Evolutionary conservation across 192 early-diverging fungal genomes (phyloP), one percentile per base, ranked within the genome.

Genomic region (Diversispora eburnea): DNA sequence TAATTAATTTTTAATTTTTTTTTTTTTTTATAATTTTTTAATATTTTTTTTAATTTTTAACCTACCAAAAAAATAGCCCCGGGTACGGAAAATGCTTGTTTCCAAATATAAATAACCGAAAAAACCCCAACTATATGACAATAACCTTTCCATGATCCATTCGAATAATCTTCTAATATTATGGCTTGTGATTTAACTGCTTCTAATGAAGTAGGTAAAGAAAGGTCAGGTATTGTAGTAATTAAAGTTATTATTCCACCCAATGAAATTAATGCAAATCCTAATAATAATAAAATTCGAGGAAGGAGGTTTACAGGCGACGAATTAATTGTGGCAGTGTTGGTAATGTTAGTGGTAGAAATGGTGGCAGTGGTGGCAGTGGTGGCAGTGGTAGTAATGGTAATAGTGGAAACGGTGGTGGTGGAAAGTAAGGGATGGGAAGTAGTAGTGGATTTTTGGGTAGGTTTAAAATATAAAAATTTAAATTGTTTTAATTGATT

Each of bases 11-110:
- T 12, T 58, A 46, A 63, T 13, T 62, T 61, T 41, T 75, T 67
- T 8, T 75, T 61, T 39, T 15, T 25, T 39, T 1, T 42, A 12
- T 15, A 58, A 72, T 57, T 17, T 42, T 42, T 12, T 15, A 42
- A 19, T 41, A 52, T 49, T 41, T 54, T 49, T 9, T 49, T 3
- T 59, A n/a, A 59, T 17, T 17, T 17, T 3, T 25, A 22, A 4
- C 70, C 72, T 81, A 81, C 80, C 63, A 87, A 66, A 19, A 87
- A 78, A 8, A 84, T 79, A 39, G 82, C 82, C n/a, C 85, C 85
- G 25, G 85, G 85, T 49, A 87, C 81, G 47, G 83, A 84, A 79
- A 84, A 87, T 33, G 78, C 81, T 64, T 87, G 85, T 46, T 87
- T 82, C 85, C 85, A 87, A 17, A 87, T 67, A 67, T 87, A 87